A percentile compares a stretch with the other conserved stretches of the same genome.
phyloP scores from a whole-genome alignment of 2,329 filamentous ascomycete species.

The Dactylonectria estremocensis region DNA sequence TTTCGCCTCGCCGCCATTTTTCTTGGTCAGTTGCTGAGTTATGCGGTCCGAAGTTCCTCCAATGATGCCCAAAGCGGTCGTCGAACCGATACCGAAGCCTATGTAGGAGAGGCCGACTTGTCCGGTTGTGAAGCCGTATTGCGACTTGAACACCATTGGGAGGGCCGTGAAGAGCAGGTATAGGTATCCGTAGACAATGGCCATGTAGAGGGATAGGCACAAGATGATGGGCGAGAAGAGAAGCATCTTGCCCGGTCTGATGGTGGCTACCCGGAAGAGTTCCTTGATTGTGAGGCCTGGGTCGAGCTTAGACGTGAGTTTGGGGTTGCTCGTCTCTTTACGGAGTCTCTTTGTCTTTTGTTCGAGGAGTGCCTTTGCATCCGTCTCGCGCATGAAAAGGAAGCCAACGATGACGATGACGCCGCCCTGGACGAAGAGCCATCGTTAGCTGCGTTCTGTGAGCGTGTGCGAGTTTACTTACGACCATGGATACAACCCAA shows the following conservation, averaged over 20 bases:
- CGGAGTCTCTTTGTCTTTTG: slow-evolving; percentile 58
- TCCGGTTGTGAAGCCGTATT: slow-evolving; percentile 65
- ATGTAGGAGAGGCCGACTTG: slow-evolving; percentile 64
- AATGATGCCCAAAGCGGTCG: slow-evolving; percentile 62
- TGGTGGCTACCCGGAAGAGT: slow-evolving; percentile 66
- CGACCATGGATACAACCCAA: slow-evolving; percentile 63
- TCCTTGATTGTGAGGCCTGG: slow-evolving; percentile 39
- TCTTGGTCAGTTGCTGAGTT: slow-evolving; percentile 39
- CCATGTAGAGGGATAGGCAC: slow-evolving; percentile 66
- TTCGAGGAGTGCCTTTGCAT: slow-evolving; percentile 57
- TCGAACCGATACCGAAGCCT: slow-evolving; percentile 60
- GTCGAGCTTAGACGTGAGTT: slow-evolving; percentile 41
- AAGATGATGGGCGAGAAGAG: slow-evolving; percentile 67
- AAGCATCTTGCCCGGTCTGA: slow-evolving; percentile 68
- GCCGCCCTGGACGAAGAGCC: slow-evolving; percentile 44
- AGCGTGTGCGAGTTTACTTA: slow-evolving; percentile 44
- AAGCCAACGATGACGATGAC: slow-evolving; percentile 49
- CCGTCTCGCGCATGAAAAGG: slow-evolving; percentile 59
- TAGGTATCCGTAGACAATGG: slow-evolving; percentile 69
- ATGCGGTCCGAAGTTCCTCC: slow-evolving; percentile 47
- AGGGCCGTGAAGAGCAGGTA: slow-evolving; percentile 62
- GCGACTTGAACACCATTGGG: slow-evolving; percentile 55
- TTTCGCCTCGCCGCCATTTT: slow-evolving; percentile 42
- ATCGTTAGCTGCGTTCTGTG: too few species aligned
- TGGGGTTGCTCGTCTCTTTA: slow-evolving; percentile 58